Evolutionary conservation across 345 rosid species (phyloP), one percentile per base, ranked within the genome.

Genomic region (Salix caprea): DNA sequence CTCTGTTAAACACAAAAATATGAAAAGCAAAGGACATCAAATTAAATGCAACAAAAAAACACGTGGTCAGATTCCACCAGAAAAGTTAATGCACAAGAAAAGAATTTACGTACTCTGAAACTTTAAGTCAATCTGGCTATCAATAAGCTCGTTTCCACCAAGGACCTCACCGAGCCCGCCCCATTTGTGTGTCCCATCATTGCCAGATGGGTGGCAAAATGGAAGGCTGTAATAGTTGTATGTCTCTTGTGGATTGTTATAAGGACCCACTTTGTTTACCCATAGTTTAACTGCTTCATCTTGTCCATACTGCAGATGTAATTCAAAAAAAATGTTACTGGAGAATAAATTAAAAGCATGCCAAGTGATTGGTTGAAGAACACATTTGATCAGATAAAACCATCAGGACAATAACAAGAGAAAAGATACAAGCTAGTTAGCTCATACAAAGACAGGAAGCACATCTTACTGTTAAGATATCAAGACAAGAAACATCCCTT

Each of bases 131-230:
- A 94, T 85, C 82, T 88, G 87, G 84, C 99, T 94, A 82, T 94
- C 99, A 75, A 96, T 94, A 77, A 96, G 98, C 81, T 96, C 99
- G 83, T 96, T 96, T 77, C 99, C 99, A 85, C 99, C 99, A 16
- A 96, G 90, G 82, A 94, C 99, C 86, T 96, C 99, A 76, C 98
- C 99, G 81, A 96, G 98, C 65, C 98, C 99, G 84, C 97, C 99
- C 99, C 98, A 96, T 83, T 96, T 96, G 87, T 96, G 99, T 71
- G 89, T 58, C 23, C 26, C 88, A 60, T 88, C 79, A 82, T 84
- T 85, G 26, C 37, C 85, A 81, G 94, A 74, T 54, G 87, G 88
- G 68, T 82, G 92, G 75, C 99, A 96, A 87, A 94, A 96, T 28
- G 99, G 99, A 83, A 96, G 98, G 85, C 95, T 90, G 91, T 92